A percentile compares a stretch with the other conserved stretches of the same genome.
Conservation (phyloP, 1,284 basidiomycete species). For the Papiliotrema nemorosa region DNA sequence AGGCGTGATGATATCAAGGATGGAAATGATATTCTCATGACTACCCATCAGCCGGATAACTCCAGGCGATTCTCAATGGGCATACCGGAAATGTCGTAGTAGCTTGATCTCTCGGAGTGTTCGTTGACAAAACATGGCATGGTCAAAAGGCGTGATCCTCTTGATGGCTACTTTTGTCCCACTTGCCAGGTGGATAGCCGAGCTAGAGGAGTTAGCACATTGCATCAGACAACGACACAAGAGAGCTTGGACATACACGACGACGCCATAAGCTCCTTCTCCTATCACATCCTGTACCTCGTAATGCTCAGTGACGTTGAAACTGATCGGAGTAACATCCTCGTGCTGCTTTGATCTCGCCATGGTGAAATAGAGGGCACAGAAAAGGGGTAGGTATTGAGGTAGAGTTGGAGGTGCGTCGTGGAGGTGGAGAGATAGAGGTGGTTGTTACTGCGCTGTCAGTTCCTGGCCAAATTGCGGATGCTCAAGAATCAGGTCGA, state of each 20-base stretch:
- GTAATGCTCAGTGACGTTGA: constrained; percentile 59
- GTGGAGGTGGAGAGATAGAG: no score
- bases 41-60: constrained; percentile 10
- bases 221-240: neutral
- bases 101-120: constrained; percentile 85
- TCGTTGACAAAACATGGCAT: constrained; percentile 85
- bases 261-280: constrained; percentile 72
- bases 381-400: no score
- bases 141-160: constrained; percentile 89
- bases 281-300: constrained; percentile 88
- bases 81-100: constrained; percentile 70
- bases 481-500: no score
- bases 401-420: no score
- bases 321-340: constrained; percentile 9
- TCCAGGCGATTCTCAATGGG: neutral
- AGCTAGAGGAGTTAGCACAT: constrained; percentile 47
- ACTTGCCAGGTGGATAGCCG: constrained; percentile 75
- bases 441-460: no score
- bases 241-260: constrained; percentile 57
- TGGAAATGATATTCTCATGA: constrained; percentile 77
- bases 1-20: constrained; percentile 91
- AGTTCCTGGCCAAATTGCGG: no score
- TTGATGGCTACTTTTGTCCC: constrained; percentile 82
- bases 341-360: neutral
- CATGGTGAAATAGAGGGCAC: no score